Evolutionary conservation across 306 rosid species (phyloP).

Genomic region (Prunus mume): DNA sequence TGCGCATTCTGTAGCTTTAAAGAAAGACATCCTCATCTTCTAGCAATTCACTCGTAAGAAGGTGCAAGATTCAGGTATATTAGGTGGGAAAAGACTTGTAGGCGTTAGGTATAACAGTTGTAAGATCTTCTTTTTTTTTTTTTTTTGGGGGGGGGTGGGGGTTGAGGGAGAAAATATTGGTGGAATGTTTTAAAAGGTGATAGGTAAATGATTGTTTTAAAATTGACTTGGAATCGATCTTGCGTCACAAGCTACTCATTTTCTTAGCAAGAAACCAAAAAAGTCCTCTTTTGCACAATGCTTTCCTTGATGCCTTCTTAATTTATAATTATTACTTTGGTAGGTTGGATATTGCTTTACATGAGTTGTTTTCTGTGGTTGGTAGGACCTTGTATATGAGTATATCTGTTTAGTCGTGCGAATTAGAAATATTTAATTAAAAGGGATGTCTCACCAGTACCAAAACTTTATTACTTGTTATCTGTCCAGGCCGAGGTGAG

Average conservation of each 20-base stretch:
- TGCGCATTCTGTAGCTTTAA: not conserved
- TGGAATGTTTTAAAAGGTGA: not conserved
- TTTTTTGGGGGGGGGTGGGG: not conserved
- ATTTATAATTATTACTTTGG: not conserved
- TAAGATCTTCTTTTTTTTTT: not conserved
- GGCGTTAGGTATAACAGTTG: constrained; percentile 4
- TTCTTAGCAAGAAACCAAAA: not conserved
- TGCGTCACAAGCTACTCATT: not conserved
- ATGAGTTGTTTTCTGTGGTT: not conserved
- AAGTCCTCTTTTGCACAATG: not conserved
- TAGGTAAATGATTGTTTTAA: not conserved
- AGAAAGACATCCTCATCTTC: not conserved
- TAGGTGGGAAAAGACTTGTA: not conserved
- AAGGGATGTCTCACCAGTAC: not conserved
- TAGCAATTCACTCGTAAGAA: not conserved
- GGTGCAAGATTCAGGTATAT: not conserved
- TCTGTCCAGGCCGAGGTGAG: constrained; percentile 83
- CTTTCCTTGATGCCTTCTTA: not conserved
- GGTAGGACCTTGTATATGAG: not conserved
- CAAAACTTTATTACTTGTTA: not conserved
- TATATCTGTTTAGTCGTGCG: not conserved
- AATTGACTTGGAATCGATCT: not conserved
- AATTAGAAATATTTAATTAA: not conserved
- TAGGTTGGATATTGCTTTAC: not conserved
- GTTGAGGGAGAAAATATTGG: not conserved